These are phyloP conservation scores for Trypanosoma melophagium DNA, from an alignment of 208 protist species.

Conservation along the genomic window DNA sequence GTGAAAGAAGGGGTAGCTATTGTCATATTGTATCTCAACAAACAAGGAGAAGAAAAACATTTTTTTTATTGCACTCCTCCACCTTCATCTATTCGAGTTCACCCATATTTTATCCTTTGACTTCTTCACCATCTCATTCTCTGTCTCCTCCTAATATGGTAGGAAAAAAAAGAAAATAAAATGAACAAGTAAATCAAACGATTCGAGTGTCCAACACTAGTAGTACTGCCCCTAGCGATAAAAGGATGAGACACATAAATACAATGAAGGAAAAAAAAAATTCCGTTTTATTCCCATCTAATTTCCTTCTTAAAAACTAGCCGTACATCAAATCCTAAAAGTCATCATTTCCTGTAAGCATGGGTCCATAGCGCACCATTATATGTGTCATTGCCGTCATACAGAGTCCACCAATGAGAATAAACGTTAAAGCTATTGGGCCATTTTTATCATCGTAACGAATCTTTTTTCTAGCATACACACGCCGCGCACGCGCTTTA, in stretches of 20 bases:
- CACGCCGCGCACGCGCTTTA: constrained; percentile 68
- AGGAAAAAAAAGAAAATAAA: background rate
- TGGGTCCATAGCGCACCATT: constrained; percentile 76
- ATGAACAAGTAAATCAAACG: background rate
- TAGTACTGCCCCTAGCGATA: too few relatives aligned
- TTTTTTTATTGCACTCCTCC: background rate
- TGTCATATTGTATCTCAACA: too few relatives aligned
- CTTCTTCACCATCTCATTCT: background rate
- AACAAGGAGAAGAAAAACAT: too few relatives aligned
- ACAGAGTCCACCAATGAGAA: constrained; percentile 50
- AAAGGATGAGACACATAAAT: background rate
- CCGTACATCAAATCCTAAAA: constrained; percentile 42
- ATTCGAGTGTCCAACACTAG: too few relatives aligned
- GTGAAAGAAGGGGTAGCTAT: too few relatives aligned
- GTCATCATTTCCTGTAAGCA: constrained; percentile 70
- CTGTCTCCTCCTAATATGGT: background rate
- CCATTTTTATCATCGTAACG: constrained; percentile 76
- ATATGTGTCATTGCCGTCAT: constrained; percentile 54
- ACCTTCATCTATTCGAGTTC: background rate
- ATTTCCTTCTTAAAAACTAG: background rate
- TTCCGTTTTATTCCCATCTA: background rate
- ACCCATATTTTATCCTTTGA: background rate
- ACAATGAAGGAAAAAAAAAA: constrained; percentile 5
- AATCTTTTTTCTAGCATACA: constrained; percentile 85
- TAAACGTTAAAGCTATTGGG: constrained; percentile 65